phyloP scores from a whole-genome alignment of 176 grass and related monocot genomes.

The Otatea glauca region DNA sequence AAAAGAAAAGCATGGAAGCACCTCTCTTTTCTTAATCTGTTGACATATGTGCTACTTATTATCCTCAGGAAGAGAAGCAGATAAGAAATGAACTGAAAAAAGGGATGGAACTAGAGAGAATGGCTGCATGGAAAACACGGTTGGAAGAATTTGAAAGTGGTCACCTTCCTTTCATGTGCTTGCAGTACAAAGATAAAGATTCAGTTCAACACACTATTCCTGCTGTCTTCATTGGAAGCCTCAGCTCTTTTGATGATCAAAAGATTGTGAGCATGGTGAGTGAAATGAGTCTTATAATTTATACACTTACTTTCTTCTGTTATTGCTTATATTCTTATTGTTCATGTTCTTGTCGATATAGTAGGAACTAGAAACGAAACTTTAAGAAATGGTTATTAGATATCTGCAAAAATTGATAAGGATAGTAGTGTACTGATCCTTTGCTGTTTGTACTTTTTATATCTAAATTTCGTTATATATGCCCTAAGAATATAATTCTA shows the following conservation, averaged over 20 bases:
- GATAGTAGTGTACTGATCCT: background rate
- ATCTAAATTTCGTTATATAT: background rate
- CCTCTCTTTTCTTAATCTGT: constrained; percentile 28
- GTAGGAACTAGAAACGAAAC: background rate
- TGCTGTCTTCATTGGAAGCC: constrained; percentile 86
- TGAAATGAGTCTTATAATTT: constrained; percentile 1
- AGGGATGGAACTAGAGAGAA: constrained; percentile 91
- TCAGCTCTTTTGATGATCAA: constrained; percentile 64
- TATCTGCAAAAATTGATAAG: background rate
- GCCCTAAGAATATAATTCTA: background rate
- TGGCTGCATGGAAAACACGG: constrained; percentile 79
- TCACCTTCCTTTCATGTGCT: constrained; percentile 92
- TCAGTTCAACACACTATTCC: constrained; percentile 82
- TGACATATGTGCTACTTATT: constrained; percentile 24
- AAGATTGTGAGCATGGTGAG: constrained; percentile 70
- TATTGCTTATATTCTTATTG: constrained; percentile 18
- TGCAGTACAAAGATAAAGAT: constrained; percentile 98
- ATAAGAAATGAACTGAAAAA: constrained; percentile 74
- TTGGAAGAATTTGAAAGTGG: constrained; percentile 83
- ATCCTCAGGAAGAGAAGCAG: constrained; percentile 78
- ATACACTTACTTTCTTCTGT: background rate
- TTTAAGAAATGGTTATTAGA: constrained; percentile 4
- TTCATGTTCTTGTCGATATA: constrained; percentile 3
- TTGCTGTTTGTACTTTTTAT: constrained; percentile 32
- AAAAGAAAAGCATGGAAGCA: too few relatives aligned